phyloP scores from a whole-genome alignment of 1,284 basidiomycete species.

The Heterobasidion irregulare region DNA sequence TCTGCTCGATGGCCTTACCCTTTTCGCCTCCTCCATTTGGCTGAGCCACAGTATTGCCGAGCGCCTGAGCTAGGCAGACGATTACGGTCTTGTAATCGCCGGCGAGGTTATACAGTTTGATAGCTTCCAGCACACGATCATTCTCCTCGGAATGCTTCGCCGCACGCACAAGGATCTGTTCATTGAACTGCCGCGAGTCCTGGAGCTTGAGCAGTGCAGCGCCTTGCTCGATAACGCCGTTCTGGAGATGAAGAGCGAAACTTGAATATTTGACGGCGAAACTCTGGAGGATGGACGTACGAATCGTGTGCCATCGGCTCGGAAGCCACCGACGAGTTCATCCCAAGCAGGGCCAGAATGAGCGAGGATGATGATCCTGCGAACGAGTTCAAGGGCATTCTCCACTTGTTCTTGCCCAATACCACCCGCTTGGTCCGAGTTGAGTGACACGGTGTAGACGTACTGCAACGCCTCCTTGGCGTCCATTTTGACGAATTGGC shows the following conservation, averaged over 20 bases:
- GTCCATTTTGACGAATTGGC: constrained; percentile 87
- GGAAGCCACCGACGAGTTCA: constrained; percentile 85
- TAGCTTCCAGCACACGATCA: constrained; percentile 82
- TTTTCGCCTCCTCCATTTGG: constrained; percentile 62
- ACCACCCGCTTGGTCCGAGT: constrained; percentile 62
- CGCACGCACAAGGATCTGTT: constrained; percentile 76
- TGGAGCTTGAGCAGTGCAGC: constrained; percentile 71
- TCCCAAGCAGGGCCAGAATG: constrained; percentile 83
- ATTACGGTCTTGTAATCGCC: constrained; percentile 89
- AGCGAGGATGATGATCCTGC: constrained; percentile 83
- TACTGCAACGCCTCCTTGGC: constrained; percentile 94
- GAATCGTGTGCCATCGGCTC: constrained; percentile 82
- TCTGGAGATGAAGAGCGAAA: constrained; percentile 31
- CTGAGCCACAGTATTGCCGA: constrained; percentile 79
- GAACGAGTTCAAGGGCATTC: constrained; percentile 79
- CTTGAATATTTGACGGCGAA: neutral
- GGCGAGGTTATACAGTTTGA: constrained; percentile 93
- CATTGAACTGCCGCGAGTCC: constrained; percentile 69
- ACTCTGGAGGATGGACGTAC: constrained; percentile 36
- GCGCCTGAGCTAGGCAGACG: constrained; percentile 78
- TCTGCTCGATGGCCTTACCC: constrained; percentile 63
- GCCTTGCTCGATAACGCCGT: constrained; percentile 82
- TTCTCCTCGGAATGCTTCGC: constrained; percentile 72
- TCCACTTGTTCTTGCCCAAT: constrained; percentile 82
- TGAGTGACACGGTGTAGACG: constrained; percentile 84